These are phyloP conservation scores for Nakazawaea laoshanensis DNA, from an alignment of 805 yeast genomes.

Conservation along the genomic window DNA sequence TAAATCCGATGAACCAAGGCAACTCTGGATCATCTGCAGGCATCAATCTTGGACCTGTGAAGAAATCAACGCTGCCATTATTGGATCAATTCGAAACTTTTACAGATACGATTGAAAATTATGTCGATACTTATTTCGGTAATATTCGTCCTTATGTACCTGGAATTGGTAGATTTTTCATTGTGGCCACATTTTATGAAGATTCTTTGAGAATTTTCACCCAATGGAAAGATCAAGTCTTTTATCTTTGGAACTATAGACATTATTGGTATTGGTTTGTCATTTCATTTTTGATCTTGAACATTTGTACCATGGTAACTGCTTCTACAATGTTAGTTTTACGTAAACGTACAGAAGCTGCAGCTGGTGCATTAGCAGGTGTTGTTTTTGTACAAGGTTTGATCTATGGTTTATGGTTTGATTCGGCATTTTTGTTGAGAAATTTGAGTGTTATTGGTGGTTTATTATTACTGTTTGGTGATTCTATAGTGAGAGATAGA, in stretches of 20 bases:
- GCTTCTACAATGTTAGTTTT: constrained; percentile 68
- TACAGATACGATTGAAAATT: constrained; percentile 45
- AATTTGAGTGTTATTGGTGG: constrained; percentile 92
- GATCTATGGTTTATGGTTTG: constrained; percentile 80
- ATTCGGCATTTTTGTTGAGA: constrained; percentile 74
- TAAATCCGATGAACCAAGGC: too few relatives aligned
- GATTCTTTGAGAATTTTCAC: constrained; percentile 76
- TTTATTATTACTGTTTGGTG: constrained; percentile 76
- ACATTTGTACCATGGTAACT: constrained; percentile 59
- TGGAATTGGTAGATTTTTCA: constrained; percentile 77
- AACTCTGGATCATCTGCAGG: neutral
- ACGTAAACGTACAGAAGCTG: constrained; percentile 58
- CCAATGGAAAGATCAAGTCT: constrained; percentile 90
- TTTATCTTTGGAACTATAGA: constrained; percentile 72
- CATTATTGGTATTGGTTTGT: constrained; percentile 73
- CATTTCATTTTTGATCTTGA: constrained; percentile 54
- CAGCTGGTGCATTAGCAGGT: constrained; percentile 58
- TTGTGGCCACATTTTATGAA: constrained; percentile 90
- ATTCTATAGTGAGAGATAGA: constrained; percentile 72
- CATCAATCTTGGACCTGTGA: constrained; percentile 8
- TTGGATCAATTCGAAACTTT: constrained; percentile 37
- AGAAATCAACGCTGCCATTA: constrained; percentile 16
- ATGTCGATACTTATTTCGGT: constrained; percentile 39
- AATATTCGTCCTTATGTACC: constrained; percentile 73
- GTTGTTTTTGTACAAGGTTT: constrained; percentile 80